A percentile compares a stretch with the other conserved stretches of the same genome.
Conservation (phyloP, 306 rosid genomes). For the Geum urbanum region DNA sequence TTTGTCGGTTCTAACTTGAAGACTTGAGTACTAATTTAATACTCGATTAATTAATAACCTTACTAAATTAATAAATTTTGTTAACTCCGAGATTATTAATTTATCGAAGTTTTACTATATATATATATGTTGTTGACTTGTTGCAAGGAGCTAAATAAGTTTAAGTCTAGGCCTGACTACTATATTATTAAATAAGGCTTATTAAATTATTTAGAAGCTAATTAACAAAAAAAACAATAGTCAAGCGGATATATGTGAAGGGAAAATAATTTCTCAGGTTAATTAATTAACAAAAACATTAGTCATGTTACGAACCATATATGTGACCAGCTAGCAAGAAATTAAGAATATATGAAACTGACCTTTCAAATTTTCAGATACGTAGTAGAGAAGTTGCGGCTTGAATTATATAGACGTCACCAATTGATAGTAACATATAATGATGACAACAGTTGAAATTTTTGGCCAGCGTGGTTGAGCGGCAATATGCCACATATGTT, state of each 20-base stretch:
- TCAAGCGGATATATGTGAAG: too few relatives aligned
- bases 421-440: not conserved
- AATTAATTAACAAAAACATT: not conserved
- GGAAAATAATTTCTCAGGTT: not conserved
- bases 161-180: too few relatives aligned
- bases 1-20: too few relatives aligned
- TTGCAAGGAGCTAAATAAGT: too few relatives aligned
- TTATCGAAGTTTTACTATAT: too few relatives aligned
- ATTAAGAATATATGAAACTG: not conserved
- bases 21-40: too few relatives aligned
- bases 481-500: not conserved
- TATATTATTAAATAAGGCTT: too few relatives aligned
- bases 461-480: not conserved
- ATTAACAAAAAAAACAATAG: too few relatives aligned
- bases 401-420: not conserved
- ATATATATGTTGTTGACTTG: too few relatives aligned
- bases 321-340: not conserved
- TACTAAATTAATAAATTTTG: too few relatives aligned
- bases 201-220: not conserved
- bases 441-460: not conserved
- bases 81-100: too few relatives aligned
- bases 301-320: not conserved
- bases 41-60: too few relatives aligned
- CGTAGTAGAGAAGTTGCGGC: conserved; percentile 1
- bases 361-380: not conserved